Base-by-base conservation (phyloP, 2,329 filamentous ascomycete species). In the Aspergillus neoniger region DNA sequence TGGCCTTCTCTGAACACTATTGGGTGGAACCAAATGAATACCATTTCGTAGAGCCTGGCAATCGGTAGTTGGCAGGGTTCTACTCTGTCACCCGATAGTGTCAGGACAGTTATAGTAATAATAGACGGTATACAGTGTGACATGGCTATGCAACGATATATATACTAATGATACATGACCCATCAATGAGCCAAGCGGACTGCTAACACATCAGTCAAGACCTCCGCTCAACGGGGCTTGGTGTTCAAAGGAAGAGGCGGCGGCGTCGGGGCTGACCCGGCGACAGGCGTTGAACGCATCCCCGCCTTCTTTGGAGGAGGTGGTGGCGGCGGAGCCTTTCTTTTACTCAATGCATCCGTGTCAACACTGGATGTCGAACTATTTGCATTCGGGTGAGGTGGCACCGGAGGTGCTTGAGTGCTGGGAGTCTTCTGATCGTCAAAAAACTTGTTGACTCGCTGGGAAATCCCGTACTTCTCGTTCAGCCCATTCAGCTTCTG, bases 301-400 rank as follows among this genome's bases (percentile, higher is more conserved):
- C 77, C 79, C 47, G 79, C 79, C 69, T 82, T 86, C 76, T 86
- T 86, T 36, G 81, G 80, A 32, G 81, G 80, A 30, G 82, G 82
- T n/a, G 84, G 85, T 2, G 85, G 85, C 3, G 85, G 85, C 15
- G 85, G 79, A 44, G 85, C 82, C 77, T 86, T 85, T 62, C 73
- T 77, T 41, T 69, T 70, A 55, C 67, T 76, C 57, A 65, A 71
- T 67, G 55, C 69, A 70, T 63, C 73, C 58, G 61, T 67, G 69
- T 76, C 58, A 67, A 72, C 60, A 48, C 66, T 67, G 8, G 72
- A 72, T 10, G 59, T 57, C n/a, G 66, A 64, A 52, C 65, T 64
- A 59, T 63, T 66, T 23, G 70, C 60, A 60, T 69, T 67, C 4
- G 68, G 65, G 36, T 67, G 69, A 49, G 66, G 70, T 17, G 61